These are phyloP conservation scores for Fragilariopsis cylindrus DNA, from an alignment of 108 stramenopile species.

Conservation along the genomic window DNA sequence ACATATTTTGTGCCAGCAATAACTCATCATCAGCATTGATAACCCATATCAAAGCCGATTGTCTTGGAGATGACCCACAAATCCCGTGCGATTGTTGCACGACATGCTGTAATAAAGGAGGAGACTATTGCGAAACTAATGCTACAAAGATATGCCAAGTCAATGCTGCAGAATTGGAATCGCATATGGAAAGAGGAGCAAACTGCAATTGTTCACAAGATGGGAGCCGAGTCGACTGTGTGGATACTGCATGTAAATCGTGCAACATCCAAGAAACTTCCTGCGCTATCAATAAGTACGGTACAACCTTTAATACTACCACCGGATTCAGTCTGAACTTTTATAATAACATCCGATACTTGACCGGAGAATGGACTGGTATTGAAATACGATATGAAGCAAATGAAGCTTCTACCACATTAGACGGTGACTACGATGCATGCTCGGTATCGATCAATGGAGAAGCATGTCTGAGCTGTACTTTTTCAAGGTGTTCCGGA, in stretches of 20 bases:
- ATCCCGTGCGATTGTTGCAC: conserved; percentile 5
- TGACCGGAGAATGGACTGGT: neutral
- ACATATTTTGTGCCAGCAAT: neutral
- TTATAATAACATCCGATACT: neutral
- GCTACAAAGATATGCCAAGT: neutral
- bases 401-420: neutral
- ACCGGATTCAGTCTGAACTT: neutral
- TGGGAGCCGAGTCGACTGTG: neutral
- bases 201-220: neutral
- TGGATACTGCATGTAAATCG: conserved; percentile 2
- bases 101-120: neutral
- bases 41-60: neutral
- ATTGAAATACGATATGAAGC: neutral
- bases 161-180: neutral
- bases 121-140: neutral
- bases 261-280: neutral
- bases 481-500: too few relatives aligned
- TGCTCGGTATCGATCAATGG: too few relatives aligned
- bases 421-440: too few relatives aligned
- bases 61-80: neutral
- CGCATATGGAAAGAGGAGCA: neutral
- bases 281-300: conserved; percentile 1
- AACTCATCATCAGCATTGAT: neutral
- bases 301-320: neutral
- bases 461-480: too few relatives aligned